These are phyloP conservation scores for Nemania serpens DNA, from an alignment of 2,329 filamentous ascomycete genomes.

Conservation along the genomic window DNA sequence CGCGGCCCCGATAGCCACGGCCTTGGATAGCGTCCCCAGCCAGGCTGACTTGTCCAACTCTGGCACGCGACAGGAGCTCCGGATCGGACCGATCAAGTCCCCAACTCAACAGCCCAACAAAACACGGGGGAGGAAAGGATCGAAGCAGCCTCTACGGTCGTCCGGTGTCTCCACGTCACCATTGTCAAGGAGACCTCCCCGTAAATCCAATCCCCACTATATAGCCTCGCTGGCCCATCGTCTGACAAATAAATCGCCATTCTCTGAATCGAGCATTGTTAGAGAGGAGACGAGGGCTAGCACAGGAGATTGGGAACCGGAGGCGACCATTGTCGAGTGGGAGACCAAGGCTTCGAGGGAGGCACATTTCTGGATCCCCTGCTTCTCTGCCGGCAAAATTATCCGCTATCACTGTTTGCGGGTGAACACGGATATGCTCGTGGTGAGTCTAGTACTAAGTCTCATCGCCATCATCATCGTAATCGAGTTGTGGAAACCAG, in stretches of 20 bases:
- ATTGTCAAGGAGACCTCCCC: conserved; percentile 2
- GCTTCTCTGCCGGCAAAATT: conserved; percentile 32
- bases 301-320: conserved; percentile 29
- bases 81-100: conserved; percentile 7
- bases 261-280: conserved; percentile 38
- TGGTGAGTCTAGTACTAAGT: conserved; percentile 32
- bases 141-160: conserved; percentile 6
- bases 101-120: conserved; percentile 1
- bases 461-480: conserved; percentile 31
- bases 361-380: conserved; percentile 35
- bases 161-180: neutral
- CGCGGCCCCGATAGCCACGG: conserved; percentile 17
- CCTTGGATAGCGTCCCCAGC: conserved; percentile 4
- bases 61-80: conserved; percentile 13
- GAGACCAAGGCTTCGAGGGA: conserved; percentile 38
- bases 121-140: conserved; percentile 9
- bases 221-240: conserved; percentile 29
- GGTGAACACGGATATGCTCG: conserved; percentile 35
- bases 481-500: conserved; percentile 33
- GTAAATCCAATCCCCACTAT: conserved; percentile 24
- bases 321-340: conserved; percentile 37
- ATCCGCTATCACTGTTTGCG: conserved; percentile 35
- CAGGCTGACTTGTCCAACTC: conserved; percentile 10
- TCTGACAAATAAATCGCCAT: conserved; percentile 31
- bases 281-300: conserved; percentile 37